Conservation (phyloP, 495 filamentous ascomycete species). For the Penicillium fimorum region DNA sequence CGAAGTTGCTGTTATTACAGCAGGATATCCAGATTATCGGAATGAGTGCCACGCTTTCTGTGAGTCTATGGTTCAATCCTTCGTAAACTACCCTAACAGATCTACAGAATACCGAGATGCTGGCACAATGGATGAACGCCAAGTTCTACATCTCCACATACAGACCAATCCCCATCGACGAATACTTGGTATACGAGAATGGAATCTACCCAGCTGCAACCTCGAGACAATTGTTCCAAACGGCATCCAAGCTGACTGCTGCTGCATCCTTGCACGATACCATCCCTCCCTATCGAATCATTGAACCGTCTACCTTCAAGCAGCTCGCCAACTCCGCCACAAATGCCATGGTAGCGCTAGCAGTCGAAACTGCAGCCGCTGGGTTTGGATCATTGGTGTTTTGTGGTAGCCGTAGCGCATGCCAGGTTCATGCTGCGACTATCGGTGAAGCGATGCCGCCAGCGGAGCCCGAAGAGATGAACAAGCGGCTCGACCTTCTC, state of each 20-base stretch:
- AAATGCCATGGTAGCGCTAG: constrained; percentile 69
- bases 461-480: constrained; percentile 47
- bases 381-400: constrained; percentile 77
- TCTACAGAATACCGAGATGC: constrained; percentile 60
- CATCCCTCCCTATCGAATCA: constrained; percentile 45
- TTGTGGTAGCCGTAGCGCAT: constrained; percentile 65
- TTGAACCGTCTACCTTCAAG: constrained; percentile 55
- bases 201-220: constrained; percentile 64
- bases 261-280: constrained; percentile 31
- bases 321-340: constrained; percentile 62
- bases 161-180: constrained; percentile 70
- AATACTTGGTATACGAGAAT: constrained; percentile 74
- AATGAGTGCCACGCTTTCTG: constrained; percentile 79
- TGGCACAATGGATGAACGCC: constrained; percentile 71
- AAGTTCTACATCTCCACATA: constrained; percentile 73
- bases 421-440: constrained; percentile 61
- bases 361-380: constrained; percentile 61
- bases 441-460: constrained; percentile 63
- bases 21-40: constrained; percentile 72
- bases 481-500: constrained; percentile 64
- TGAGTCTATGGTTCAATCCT: constrained; percentile 32
- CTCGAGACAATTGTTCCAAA: constrained; percentile 61
- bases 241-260: constrained; percentile 53
- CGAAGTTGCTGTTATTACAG: constrained; percentile 69
- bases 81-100: constrained; percentile 15